Percentiles rank a stretch among this genome's conserved stretches.
Conservation (phyloP, 306 rosid genomes). For the Prinsepia uniflora region DNA sequence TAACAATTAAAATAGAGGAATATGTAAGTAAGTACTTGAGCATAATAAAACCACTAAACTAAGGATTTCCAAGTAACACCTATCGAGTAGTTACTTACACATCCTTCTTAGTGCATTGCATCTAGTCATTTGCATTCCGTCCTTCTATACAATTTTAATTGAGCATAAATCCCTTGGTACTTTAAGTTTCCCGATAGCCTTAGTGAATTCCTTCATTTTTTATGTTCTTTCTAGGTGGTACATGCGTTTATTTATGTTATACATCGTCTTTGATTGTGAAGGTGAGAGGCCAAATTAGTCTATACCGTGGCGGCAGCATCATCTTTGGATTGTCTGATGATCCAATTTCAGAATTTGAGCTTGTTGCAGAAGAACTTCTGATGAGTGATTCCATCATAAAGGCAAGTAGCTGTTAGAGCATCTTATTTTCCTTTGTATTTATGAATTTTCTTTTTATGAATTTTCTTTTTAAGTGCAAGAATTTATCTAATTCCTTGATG, state of each 20-base stretch:
- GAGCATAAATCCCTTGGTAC: too few species aligned
- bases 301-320: conserved; percentile 84
- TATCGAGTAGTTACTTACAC: too few species aligned
- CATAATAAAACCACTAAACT: too few species aligned
- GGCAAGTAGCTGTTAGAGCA: conserved; percentile 37
- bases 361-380: conserved; percentile 96
- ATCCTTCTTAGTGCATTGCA: too few species aligned
- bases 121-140: too few species aligned
- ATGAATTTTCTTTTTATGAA: too few species aligned
- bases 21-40: too few species aligned
- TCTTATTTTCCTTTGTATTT: background rate
- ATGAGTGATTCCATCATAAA: conserved; percentile 90
- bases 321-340: conserved; percentile 81
- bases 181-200: background rate
- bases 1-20: too few species aligned
- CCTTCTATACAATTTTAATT: too few species aligned
- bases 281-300: conserved; percentile 97
- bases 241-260: background rate
- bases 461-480: background rate
- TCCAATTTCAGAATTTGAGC: conserved; percentile 97
- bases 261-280: conserved; percentile 38
- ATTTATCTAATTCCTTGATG: background rate
- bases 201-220: background rate
- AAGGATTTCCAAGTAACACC: too few species aligned
- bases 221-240: background rate